phyloP scores from a whole-genome alignment of 2,329 filamentous ascomycete species.

The Colletotrichum lupini region DNA sequence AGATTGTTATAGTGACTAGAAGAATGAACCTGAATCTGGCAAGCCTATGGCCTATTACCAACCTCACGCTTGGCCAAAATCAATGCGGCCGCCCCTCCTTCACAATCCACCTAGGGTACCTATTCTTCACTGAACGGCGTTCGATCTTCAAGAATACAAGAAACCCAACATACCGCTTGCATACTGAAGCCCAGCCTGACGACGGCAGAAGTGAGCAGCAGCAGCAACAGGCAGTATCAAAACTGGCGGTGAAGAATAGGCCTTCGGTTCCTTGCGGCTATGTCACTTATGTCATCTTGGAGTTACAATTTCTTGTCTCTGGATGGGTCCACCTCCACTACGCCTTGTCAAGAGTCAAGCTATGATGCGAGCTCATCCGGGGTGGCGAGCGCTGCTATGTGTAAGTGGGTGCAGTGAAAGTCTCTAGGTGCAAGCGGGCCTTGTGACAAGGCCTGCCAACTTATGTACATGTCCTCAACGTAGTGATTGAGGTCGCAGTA shows the following conservation, averaged over 20 bases:
- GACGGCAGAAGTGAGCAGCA: conserved; percentile 1
- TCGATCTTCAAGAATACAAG: neutral
- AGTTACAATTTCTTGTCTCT: neutral
- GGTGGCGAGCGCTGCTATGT: neutral
- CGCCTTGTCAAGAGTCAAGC: neutral
- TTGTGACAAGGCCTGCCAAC: neutral
- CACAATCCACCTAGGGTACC: conserved; percentile 12
- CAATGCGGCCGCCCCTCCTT: conserved; percentile 41
- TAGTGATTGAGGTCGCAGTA: neutral
- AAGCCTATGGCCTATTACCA: neutral
- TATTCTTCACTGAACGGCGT: neutral
- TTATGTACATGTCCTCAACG: neutral
- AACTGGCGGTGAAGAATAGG: conserved; percentile 27
- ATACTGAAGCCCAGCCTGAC: conserved; percentile 7
- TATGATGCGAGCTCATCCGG: neutral
- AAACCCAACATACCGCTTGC: neutral
- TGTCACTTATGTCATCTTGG: conserved; percentile 11
- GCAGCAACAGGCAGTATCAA: neutral
- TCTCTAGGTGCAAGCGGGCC: neutral
- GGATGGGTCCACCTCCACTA: neutral
- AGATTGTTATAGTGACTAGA: neutral
- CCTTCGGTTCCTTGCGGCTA: conserved; percentile 6
- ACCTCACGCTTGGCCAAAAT: conserved; percentile 38
- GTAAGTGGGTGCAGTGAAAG: neutral
- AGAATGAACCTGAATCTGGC: neutral